phyloP scores from a whole-genome alignment of 108 stramenopile species.

The Fragilariopsis cylindrus region DNA sequence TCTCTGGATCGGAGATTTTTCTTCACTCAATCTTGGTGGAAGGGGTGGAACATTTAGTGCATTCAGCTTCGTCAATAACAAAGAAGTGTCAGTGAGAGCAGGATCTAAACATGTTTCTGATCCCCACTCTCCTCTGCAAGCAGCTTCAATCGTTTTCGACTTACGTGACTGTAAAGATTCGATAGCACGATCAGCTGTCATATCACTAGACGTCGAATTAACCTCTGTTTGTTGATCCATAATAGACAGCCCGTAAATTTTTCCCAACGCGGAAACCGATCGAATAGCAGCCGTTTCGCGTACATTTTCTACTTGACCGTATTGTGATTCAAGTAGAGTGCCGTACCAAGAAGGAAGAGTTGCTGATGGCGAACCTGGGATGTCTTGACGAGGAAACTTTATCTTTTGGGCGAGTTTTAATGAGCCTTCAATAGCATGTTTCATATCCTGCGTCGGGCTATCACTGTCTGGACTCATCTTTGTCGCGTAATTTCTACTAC shows the following conservation, averaged over 20 bases:
- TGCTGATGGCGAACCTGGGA: conserved; percentile 11
- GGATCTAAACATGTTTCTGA: conserved; percentile 68
- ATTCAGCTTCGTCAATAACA: conserved; percentile 63
- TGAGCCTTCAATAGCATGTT: conserved; percentile 49
- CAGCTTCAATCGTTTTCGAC: conserved; percentile 57
- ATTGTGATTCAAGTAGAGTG: conserved; percentile 23
- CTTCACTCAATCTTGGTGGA: conserved; percentile 58
- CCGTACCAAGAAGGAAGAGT: conserved; percentile 50
- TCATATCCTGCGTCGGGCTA: conserved; percentile 8
- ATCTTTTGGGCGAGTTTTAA: conserved; percentile 53
- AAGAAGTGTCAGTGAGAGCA: conserved; percentile 53
- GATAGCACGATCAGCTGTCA: conserved; percentile 9
- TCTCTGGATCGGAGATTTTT: conserved; percentile 17
- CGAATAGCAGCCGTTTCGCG: conserved; percentile 43
- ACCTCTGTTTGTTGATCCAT: conserved; percentile 36
- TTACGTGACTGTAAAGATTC: conserved; percentile 25
- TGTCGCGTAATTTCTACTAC: conserved; percentile 24
- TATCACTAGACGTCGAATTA: conserved; percentile 15
- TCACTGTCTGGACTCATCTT: not conserved
- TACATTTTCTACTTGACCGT: conserved; percentile 2
- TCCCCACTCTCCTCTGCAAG: conserved; percentile 79
- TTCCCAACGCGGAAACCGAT: conserved; percentile 46
- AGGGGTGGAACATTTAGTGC: conserved; percentile 76
- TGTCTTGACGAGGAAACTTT: conserved; percentile 49
- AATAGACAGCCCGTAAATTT: conserved; percentile 60